A percentile compares a stretch with the other conserved stretches of the same genome.
Evolutionary conservation across 192 early-diverging fungal genomes (phyloP).

Genomic region (Spizellomyces sp.): DNA sequence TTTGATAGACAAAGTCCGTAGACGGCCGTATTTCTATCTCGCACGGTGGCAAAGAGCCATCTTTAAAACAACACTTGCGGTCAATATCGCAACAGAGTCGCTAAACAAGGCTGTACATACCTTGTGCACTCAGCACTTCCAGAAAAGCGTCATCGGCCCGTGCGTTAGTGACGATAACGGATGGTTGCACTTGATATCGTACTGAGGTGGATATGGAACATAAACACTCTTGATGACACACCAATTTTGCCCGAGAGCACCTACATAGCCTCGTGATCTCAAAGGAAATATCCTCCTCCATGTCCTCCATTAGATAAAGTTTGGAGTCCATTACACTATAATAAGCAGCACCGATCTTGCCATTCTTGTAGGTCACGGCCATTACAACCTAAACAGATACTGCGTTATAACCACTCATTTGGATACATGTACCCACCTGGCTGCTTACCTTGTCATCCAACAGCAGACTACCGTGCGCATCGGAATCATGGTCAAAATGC

Average conservation of each 20-base stretch:
- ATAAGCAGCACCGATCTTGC: constrained; percentile 41
- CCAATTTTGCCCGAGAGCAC: not conserved
- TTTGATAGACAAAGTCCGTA: constrained; percentile 46
- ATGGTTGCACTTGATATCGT: constrained; percentile 34
- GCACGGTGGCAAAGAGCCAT: constrained; percentile 2
- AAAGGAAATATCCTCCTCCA: constrained; percentile 32
- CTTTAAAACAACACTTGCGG: not conserved
- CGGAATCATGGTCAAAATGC: too few species aligned
- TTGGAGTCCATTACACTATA: constrained; percentile 24
- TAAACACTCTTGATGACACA: not conserved
- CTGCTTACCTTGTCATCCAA: constrained; percentile 3
- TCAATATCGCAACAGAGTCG: not conserved
- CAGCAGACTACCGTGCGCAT: not conserved
- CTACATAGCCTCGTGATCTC: constrained; percentile 35
- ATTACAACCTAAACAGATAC: constrained; percentile 12
- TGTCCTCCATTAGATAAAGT: constrained; percentile 45
- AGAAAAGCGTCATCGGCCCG: constrained; percentile 37
- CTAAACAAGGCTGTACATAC: constrained; percentile 17
- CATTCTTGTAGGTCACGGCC: constrained; percentile 14
- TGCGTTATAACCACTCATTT: not conserved
- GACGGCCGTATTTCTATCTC: constrained; percentile 41
- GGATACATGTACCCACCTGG: not conserved
- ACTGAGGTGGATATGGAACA: not conserved
- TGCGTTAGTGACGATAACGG: constrained; percentile 30
- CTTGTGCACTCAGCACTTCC: constrained; percentile 14